Evolutionary conservation across 2,329 filamentous ascomycete species (phyloP).

Genomic region (Pseudonectria buxi): DNA sequence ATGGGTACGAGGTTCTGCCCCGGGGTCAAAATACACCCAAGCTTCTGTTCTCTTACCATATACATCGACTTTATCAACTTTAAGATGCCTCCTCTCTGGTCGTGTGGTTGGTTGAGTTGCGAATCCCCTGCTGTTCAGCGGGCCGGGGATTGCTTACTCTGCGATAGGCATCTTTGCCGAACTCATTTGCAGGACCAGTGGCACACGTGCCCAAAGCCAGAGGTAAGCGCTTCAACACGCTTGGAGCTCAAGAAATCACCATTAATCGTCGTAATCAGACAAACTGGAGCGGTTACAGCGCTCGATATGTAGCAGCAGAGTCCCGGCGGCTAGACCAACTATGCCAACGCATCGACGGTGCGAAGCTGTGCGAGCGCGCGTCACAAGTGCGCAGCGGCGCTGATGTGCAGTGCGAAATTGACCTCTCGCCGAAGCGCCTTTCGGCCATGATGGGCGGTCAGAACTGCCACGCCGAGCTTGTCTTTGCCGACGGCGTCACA

Average conservation of each 20-base stretch:
- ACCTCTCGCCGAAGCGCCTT: slow-evolving; percentile 13
- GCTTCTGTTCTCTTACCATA: not conserved
- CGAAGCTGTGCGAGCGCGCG: slow-evolving; percentile 13
- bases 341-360: slow-evolving; percentile 8
- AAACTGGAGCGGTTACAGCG: slow-evolving; percentile 10
- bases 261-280: slow-evolving; percentile 3
- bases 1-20: too few relatives aligned
- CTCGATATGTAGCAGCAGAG: slow-evolving; percentile 12
- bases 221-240: too few relatives aligned
- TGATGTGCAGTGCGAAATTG: slow-evolving; percentile 10
- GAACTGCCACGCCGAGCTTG: slow-evolving; percentile 22
- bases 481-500: slow-evolving; percentile 18
- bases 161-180: slow-evolving; percentile 19
- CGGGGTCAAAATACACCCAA: too few relatives aligned
- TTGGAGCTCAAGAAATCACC: too few relatives aligned
- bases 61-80: not conserved
- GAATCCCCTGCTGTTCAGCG: slow-evolving; percentile 16
- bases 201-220: slow-evolving; percentile 5
- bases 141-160: slow-evolving; percentile 19
- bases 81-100: not conserved
- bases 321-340: slow-evolving; percentile 12
- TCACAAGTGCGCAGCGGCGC: slow-evolving; percentile 8
- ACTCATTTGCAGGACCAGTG: slow-evolving; percentile 12
- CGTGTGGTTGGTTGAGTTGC: slow-evolving; percentile 1
- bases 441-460: slow-evolving; percentile 19